Evolutionary conservation across 2,329 filamentous ascomycete genomes (phyloP), one percentile per base, ranked within the genome.

Genomic region (Diaporthe citriasiana): DNA sequence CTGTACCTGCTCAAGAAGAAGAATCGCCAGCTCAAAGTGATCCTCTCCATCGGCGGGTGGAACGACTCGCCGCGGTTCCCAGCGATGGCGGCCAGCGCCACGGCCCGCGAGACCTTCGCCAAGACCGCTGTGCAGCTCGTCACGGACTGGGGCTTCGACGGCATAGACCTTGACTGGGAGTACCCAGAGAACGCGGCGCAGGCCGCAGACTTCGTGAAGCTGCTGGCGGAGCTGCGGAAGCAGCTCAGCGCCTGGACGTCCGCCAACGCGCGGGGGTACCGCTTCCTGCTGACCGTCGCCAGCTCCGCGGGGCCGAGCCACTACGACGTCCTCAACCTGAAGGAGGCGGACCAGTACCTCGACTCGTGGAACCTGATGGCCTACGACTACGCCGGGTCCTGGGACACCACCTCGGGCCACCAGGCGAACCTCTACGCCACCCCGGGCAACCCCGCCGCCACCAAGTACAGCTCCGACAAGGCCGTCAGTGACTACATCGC

Each of bases 21-120:
- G 77, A 90, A 97, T 81, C 90, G 94, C 27, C 90, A 93, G 70
- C 83, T 97, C 73, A 97, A 97, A 83, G 88, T 93, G 2, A 84
- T 97, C n/a, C 87, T 97, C 12, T 94, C 92, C 47, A 93, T 97
- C 74, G 95, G 95, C 53, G 95, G 95, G 22, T 97, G 92, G 91
- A 93, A 91, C 0, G 94, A 93, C 81, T 94, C 92, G 4, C 83
- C 88, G 70, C 93, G 93, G 78, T 94, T 96, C 80, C 86, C 90
- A 0, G 84, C 85, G 9, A 89, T 92, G 0, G 90, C 90, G 0
- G 90, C 90, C 25, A 92, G 92, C 0, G 85, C 87, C 0, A 84
- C 86, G 8, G 90, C 92, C 10, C 89, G 94, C 17, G 83, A 85
- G 74, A 87, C 76, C 1, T 97, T 97, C 80, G 94, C 93, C 1